A percentile compares a stretch with the other conserved stretches of the same genome.
Conservation (phyloP, 2,329 filamentous ascomycete species). For the Beauveria scarabaeidicola region DNA sequence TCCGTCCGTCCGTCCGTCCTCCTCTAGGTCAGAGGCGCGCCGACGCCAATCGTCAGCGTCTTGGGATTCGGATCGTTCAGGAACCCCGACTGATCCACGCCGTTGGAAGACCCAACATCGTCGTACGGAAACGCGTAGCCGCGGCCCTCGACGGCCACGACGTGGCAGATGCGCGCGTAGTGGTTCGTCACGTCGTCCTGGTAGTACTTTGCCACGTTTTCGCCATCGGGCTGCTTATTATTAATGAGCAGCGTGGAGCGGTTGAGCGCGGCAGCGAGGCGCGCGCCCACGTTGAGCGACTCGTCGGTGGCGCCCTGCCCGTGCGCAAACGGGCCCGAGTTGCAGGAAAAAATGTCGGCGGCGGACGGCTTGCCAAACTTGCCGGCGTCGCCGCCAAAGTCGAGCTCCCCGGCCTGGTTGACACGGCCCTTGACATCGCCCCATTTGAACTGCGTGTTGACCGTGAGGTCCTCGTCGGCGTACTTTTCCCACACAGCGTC, state of each 20-base stretch:
- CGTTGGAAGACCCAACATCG: constrained; percentile 50
- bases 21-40: constrained; percentile 25
- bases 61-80: constrained; percentile 48
- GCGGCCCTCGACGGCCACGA: constrained; percentile 45
- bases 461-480: constrained; percentile 30
- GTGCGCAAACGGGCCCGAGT: constrained; percentile 46
- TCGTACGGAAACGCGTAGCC: constrained; percentile 68
- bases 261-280: constrained; percentile 70
- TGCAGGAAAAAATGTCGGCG: constrained; percentile 44
- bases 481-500: constrained; percentile 45
- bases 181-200: constrained; percentile 50
- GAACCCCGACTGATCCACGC: constrained; percentile 53
- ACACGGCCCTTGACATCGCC: constrained; percentile 40
- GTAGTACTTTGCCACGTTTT: constrained; percentile 45
- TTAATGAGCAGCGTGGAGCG: constrained; percentile 56
- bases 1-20: neutral
- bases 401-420: constrained; percentile 21
- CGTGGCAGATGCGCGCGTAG: constrained; percentile 57
- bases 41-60: constrained; percentile 48
- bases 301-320: constrained; percentile 33
- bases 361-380: constrained; percentile 38
- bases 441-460: constrained; percentile 48
- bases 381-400: constrained; percentile 27
- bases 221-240: constrained; percentile 43
- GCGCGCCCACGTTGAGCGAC: constrained; percentile 57